Conservation (phyloP, 345 rosid genomes). For the Triadica sebifera region DNA sequence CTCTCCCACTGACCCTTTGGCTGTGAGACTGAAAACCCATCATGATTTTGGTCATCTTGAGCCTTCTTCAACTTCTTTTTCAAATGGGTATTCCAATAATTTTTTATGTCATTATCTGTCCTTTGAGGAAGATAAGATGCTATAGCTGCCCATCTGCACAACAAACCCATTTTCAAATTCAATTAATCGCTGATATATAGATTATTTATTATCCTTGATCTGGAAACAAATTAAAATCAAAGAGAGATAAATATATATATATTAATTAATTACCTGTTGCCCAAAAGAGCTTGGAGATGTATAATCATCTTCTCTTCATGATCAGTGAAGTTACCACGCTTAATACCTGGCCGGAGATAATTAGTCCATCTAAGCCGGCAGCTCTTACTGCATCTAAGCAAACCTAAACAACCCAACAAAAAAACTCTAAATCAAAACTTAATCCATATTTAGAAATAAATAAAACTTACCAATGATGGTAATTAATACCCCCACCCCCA, state of each 20-base stretch:
- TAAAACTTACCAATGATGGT: no score
- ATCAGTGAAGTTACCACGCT: slow-evolving; percentile 14
- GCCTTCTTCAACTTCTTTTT: slow-evolving; percentile 70
- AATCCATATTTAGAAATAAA: no score
- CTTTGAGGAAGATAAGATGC: slow-evolving; percentile 94
- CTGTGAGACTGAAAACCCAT: slow-evolving; percentile 34
- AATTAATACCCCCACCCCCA: no score
- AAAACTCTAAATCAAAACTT: slow-evolving; percentile 3
- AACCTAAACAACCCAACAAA: slow-evolving; percentile 6
- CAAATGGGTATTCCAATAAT: slow-evolving; percentile 89
- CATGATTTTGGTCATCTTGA: slow-evolving; percentile 37
- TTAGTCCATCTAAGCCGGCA: slow-evolving; percentile 21
- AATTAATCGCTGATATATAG: no score
- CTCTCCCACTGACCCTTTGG: slow-evolving; percentile 78
- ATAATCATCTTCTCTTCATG: slow-evolving; percentile 16
- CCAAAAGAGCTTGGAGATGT: slow-evolving; percentile 17
- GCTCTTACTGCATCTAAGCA: slow-evolving; percentile 22
- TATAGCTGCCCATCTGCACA: slow-evolving; percentile 91
- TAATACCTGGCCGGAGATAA: slow-evolving; percentile 20
- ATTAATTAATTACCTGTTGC: slow-evolving; percentile 9
- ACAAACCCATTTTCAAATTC: no score
- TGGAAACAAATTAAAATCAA: neutral
- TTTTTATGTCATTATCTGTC: slow-evolving; percentile 90
- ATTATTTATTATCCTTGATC: no score
- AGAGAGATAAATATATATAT: no score